Evolutionary conservation across 345 rosid genomes (phyloP).

Genomic region (Eutrema yunnanense): DNA sequence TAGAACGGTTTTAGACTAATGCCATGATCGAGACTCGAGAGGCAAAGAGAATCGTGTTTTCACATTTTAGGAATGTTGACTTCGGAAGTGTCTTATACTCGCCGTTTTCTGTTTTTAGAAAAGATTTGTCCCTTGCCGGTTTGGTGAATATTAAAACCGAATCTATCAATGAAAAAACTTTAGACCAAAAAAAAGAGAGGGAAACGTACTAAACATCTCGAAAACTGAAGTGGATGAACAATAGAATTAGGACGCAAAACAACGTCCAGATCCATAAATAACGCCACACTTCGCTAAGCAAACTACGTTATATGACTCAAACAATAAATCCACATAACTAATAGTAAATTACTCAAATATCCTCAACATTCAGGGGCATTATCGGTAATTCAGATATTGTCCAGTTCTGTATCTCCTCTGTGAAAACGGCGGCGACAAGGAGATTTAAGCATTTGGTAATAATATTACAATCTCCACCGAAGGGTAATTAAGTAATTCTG

Average conservation of each 20-base stretch:
- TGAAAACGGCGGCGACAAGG: not conserved
- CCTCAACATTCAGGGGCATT: slow-evolving; percentile 11
- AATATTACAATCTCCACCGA: not conserved
- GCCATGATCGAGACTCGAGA: too few relatives aligned
- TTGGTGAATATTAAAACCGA: too few relatives aligned
- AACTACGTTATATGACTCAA: not conserved
- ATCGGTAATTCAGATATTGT: not conserved
- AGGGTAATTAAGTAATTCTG: not conserved
- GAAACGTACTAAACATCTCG: not conserved
- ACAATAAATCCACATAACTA: not conserved
- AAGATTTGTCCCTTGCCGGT: too few relatives aligned
- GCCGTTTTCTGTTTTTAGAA: too few relatives aligned
- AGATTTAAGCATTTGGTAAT: not conserved
- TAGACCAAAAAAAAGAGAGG: too few relatives aligned
- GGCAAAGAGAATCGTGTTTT: too few relatives aligned
- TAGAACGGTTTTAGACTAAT: too few relatives aligned
- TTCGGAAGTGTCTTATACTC: too few relatives aligned
- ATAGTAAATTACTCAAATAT: slow-evolving; percentile 1
- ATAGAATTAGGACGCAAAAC: slow-evolving; percentile 7
- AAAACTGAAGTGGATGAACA: not conserved
- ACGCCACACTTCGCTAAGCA: slow-evolving; percentile 24
- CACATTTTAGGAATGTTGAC: too few relatives aligned
- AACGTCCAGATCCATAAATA: slow-evolving; percentile 27
- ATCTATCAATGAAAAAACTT: too few relatives aligned
- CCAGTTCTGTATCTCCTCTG: not conserved